phyloP scores from a whole-genome alignment of 805 yeast species.

The Lipomyces yamanashiensis region DNA sequence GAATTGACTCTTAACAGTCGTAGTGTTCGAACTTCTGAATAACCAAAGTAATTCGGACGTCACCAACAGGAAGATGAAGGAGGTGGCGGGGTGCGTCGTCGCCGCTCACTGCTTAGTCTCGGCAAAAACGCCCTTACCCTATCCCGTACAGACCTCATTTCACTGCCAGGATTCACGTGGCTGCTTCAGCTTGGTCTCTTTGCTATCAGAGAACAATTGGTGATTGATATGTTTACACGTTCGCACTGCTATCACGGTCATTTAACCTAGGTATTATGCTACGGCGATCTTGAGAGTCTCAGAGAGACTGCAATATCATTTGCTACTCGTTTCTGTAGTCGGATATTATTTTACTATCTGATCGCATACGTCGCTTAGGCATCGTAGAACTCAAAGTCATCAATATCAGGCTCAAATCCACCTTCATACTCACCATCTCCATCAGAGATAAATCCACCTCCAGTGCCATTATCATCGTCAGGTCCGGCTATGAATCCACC shows the following conservation, averaged over 20 bases:
- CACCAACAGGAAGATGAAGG: not conserved
- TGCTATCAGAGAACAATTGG: too few species aligned
- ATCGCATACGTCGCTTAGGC: not conserved
- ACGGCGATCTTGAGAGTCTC: too few species aligned
- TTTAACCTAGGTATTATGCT: too few species aligned
- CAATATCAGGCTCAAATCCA: slow-evolving; percentile 8
- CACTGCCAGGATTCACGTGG: too few species aligned
- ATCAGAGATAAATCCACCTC: slow-evolving; percentile 15
- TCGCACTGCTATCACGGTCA: too few species aligned
- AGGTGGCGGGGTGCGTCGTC: slow-evolving; percentile 13
- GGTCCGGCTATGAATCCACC: slow-evolving; percentile 13
- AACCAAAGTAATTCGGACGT: not conserved
- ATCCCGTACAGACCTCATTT: too few species aligned
- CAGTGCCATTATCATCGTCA: slow-evolving; percentile 9
- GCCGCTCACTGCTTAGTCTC: not conserved
- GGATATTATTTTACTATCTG: not conserved
- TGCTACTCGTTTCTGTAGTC: too few species aligned
- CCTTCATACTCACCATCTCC: slow-evolving; percentile 12
- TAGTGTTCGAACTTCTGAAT: not conserved
- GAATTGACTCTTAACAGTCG: too few species aligned
- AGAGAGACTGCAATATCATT: too few species aligned
- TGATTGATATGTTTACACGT: too few species aligned
- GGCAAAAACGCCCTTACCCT: not conserved
- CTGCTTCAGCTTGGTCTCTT: too few species aligned
- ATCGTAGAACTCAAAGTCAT: slow-evolving; percentile 5